Base-by-base conservation (phyloP, 257 asterid genomes). In the Solanum boliviense region DNA sequence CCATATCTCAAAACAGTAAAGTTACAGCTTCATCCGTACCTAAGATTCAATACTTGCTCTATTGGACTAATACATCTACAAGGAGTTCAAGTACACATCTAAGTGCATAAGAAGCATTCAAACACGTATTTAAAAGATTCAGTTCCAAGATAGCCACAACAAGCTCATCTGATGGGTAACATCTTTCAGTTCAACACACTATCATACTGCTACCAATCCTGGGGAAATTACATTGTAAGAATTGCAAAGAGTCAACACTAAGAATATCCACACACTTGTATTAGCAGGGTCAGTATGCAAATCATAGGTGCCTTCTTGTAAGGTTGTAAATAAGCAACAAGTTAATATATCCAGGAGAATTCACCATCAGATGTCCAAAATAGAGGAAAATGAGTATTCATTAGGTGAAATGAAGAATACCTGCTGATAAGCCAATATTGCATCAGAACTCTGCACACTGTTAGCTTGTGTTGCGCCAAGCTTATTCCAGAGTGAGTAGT, bases 381-480 rank as follows among this genome's bases (percentile, higher is more conserved):
- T 48, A 48, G 70, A 46, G 85, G 41, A 48, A 48, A 48, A 31
- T 48, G 85, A 18, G 29, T 31, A 82, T 18, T 48, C 68, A 82
- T 48, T 48, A 82, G 29, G 70, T 82, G 29, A 82, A 46, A 27
- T 27, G 67, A 52, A 88, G 84, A 52, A 60, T 87, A 94, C 99
- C 96, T 94, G 98, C 92, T 97, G 99, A 90, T 97, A 97, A 84
- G 99, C 99, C 21, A 86, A 89, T 89, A 97, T 96, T 82, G 99
- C 99, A 93, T 97, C 99, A 81, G 98, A 94, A 90, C 99, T 97
- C 90, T 95, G 99, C 84, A 97, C 93, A 70, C 99, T 96, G 84
- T 97, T 97, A 85, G 99, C 99, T 92, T 97, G 99, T 89, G 99
- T 97, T 71, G 99, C 99, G 75, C 99, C 99, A 83, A 97, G 98